Evolutionary conservation across 176 grass and related monocot species (phyloP).

Genomic region (Guadua angustifolia): DNA sequence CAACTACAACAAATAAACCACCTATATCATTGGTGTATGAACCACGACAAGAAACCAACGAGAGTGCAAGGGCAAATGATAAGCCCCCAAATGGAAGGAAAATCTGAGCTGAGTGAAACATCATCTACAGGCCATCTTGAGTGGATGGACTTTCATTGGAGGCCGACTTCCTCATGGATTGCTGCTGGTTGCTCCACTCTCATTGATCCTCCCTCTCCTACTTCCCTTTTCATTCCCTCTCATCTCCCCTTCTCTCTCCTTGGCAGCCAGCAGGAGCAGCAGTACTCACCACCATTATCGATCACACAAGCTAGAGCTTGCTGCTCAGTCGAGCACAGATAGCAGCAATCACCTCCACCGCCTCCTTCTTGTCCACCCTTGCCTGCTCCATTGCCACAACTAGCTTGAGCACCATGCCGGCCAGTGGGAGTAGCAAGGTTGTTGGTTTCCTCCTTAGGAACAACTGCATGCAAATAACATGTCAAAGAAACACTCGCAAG

Average conservation of each 20-base stretch:
- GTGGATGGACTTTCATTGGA: slow-evolving; percentile 43
- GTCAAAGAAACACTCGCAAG: no score
- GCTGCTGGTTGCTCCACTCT: neutral
- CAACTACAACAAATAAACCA: no score
- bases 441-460: no score
- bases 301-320: neutral
- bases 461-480: no score
- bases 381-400: slow-evolving; percentile 4
- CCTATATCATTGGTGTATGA: no score
- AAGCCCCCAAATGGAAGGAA: neutral
- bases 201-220: neutral
- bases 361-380: slow-evolving; percentile 62
- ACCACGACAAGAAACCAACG: slow-evolving; percentile 24
- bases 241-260: neutral
- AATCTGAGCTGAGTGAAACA: slow-evolving; percentile 42
- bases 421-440: neutral
- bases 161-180: neutral
- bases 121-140: slow-evolving; percentile 40
- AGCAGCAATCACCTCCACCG: slow-evolving; percentile 50
- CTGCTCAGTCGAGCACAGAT: neutral
- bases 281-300: neutral
- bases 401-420: slow-evolving; percentile 31
- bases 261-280: neutral
- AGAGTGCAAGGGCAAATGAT: slow-evolving; percentile 15
- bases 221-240: neutral